These are phyloP conservation scores for Phialophora macrospora DNA, from an alignment of 2,329 filamentous ascomycete genomes.

Conservation along the genomic window DNA sequence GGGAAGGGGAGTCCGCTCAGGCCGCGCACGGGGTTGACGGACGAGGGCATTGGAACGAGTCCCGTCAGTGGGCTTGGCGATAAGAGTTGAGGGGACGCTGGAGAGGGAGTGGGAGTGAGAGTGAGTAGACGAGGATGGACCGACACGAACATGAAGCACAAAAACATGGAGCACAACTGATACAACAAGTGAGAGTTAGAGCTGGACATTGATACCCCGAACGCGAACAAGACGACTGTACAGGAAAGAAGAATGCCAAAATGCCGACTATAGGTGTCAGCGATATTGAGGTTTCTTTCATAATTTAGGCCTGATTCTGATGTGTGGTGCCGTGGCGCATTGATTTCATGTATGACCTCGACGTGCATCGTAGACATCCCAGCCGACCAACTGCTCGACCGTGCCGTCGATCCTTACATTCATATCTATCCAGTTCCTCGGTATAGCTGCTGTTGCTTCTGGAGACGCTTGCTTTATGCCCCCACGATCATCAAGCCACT, in stretches of 20 bases:
- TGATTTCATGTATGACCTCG: no score
- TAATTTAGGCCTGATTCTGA: background rate
- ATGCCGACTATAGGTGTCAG: background rate
- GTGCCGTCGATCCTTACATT: no score
- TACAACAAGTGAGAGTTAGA: background rate
- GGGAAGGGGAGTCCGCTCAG: conserved; percentile 47
- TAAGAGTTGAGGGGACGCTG: background rate
- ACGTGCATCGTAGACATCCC: no score
- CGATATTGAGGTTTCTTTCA: background rate
- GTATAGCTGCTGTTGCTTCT: no score
- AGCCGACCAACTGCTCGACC: no score
- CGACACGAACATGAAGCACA: background rate
- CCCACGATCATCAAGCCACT: background rate
- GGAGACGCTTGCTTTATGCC: no score
- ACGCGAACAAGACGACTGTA: background rate
- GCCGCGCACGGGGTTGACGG: conserved; percentile 40
- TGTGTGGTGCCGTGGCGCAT: background rate
- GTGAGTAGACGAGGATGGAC: background rate
- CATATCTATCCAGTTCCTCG: no score
- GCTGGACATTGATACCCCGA: background rate
- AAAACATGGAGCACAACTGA: background rate
- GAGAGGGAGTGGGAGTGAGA: background rate
- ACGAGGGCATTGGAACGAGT: conserved; percentile 44
- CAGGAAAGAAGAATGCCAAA: background rate
- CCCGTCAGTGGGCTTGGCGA: conserved; percentile 31